Base-by-base conservation (phyloP, 140 eudicot genomes). In the Stevia rebaudiana region DNA sequence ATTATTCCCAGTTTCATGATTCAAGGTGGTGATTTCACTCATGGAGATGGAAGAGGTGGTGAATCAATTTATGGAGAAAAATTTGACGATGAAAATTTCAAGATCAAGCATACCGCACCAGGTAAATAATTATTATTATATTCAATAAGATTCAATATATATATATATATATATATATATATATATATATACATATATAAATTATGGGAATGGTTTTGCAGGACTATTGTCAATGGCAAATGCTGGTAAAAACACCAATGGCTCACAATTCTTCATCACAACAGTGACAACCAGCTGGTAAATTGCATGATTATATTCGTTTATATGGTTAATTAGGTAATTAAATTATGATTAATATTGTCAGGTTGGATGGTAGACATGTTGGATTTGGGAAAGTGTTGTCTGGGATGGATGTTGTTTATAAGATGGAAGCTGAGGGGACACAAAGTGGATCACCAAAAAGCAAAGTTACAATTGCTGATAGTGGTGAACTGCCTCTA, bases 371-470 rank as follows among this genome's bases (percentile, higher is more conserved):
- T 56, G 95, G 97, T 6, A 77, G 76, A n/a, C 99, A 92, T 69
- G 99, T 92, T 1, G 99, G 85, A 5, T 92, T 92, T 23, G 99
- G 99, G 19, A 92, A 92, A 79, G 99, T 92, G 65, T 61, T 92
- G 42, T 85, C 97, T 0, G 99, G 99, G 44, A 92, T 92, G 99
- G 99, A 92, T 63, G 87, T 92, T 18, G 99, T 92, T 41, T 88
- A 88, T 63, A 92, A 92, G 95, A 73, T 92, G 64, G 99, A 92
- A 85, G 99, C 99, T 11, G 99, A 92, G 74, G 99, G 99, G 5
- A 69, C 47, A 15, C 99, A 88, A 74, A 88, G 53, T 22, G 99
- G 99, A 73, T 68, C 95, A 36, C 94, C 99, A 35, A 92, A 92
- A 77, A 83, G 83, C 77, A 81, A 79, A 68, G 99, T 88, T 17